phyloP scores from a whole-genome alignment of 441 rosid genomes.

The Euphorbia schlechtendalii region DNA sequence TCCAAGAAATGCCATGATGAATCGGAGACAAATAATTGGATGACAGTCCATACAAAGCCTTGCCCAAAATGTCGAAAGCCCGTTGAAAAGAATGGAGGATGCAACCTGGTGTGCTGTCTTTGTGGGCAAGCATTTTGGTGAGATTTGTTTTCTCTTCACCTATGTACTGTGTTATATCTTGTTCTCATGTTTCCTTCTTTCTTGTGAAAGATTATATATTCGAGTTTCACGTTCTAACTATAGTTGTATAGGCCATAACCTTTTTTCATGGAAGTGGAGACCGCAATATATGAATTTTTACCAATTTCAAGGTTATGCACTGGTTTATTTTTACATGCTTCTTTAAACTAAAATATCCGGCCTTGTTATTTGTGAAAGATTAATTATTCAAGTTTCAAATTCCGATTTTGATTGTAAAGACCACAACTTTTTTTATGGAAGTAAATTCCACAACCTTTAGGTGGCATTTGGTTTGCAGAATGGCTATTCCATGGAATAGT shows the following conservation, averaged over 20 bases:
- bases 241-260: no score
- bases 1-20: constrained; percentile 65
- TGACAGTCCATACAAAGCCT: constrained; percentile 61
- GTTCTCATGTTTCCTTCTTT: not conserved
- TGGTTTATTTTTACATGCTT: not conserved
- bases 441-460: no score
- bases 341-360: not conserved
- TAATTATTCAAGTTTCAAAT: not conserved
- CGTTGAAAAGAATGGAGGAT: constrained; percentile 79
- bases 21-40: constrained; percentile 64
- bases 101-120: constrained; percentile 63
- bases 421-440: no score
- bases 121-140: constrained; percentile 72
- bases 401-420: not conserved
- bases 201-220: no score
- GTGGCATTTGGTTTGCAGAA: no score
- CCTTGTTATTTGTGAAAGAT: not conserved
- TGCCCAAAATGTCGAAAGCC: constrained; percentile 68
- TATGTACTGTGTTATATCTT: not conserved
- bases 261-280: no score
- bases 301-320: not conserved
- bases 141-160: constrained; percentile 19
- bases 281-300: no score
- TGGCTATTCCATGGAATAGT: no score
- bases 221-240: no score